Base-by-base conservation (phyloP, 768 basidiomycete genomes). In the Favolaschia claudopus region DNA sequence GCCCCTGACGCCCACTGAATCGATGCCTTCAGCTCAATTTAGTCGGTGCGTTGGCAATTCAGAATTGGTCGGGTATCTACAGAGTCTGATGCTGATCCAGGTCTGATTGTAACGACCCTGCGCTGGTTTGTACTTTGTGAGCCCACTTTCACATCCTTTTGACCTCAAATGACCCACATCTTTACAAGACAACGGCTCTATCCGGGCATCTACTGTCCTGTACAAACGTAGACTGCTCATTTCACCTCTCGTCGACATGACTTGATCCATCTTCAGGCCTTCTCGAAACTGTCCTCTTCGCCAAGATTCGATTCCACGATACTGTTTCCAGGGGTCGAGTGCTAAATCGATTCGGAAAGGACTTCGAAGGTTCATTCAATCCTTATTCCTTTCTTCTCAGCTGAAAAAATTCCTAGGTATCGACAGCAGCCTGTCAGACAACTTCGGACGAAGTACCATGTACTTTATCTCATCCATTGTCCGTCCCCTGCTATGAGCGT, bases 221-320 rank as follows among this genome's bases (percentile, higher is more conserved):
- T 93, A 96, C 74, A 79, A 91, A 69, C 77, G 89, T 89, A 59
- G 61, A 17, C 19, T 44, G 24, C 8, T 28, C 45, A 29, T 53
- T n/a, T 22, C 50, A 36, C 6, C 22, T 4, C 6, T 2, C 2
- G 36, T 53, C 25, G 4, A 5, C 24, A 65, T 45, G 22, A 25
- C 32, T 33, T 57, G 13, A 53, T 40, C 19, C 19, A 1, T 24
- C 31, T 15, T 6, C 40, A 82, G 85, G 79, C 32, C 80, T 96
- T 34, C 76, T 96, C 25, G 90, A 96, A 68, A 73, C 87, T 1
- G 88, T 96, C 3, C 77, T 97, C 1, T 95, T 95, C 67, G 92
- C 95, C 8, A 86, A 93, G 42, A 88, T 96, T 55, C 85, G 95
- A 37, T 96, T 97, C 81, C 95, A 96, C 65, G 95, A 97, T 68